Base-by-base conservation (phyloP, 176 grass and related monocot species). In the Ensete ventricosum region DNA sequence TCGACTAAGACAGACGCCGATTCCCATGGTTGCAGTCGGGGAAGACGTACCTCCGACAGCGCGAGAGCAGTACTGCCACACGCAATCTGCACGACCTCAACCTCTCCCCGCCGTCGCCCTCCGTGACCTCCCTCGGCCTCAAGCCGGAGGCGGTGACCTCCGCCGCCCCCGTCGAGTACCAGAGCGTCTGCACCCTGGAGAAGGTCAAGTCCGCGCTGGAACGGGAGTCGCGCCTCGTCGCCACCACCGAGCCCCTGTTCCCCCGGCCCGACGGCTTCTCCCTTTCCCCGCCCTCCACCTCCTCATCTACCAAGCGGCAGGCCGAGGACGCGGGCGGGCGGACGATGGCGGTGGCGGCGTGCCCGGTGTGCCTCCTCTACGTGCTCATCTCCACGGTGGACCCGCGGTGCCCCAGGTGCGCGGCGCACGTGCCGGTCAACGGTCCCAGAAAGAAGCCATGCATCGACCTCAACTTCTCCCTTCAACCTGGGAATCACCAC, bases 151-250 rank as follows among this genome's bases (percentile, higher is more conserved):
- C 50, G n/a, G 12, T 19, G 50, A 27, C 64, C 64, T 66, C 10
- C 13, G 24, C 23, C 0, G 25, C 63, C 14, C 77, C 72, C 0
- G 63, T 71, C 16, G 86, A 84, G 75, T 92, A 92, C 85, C 87
- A 86, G 73, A 97, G 93, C 85, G 93, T 97, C 59, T 97, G 90
- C 80, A 93, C 90, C 14, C 86, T 93, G 77, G 90, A 93, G 82
- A 93, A 93, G 80, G 90, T 93, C 29, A 93, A 93, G 79, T 87
- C 84, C 7, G 90, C 90, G 1, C 75, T 93, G 69, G 87, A 84
- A 69, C 90, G 88, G 72, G 77, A 88, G 14, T 81, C 85, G 80
- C 86, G 20, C 90, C 79, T 73, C 43, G 27, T 49, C 29, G 27
- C 82, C 79, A 65, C 87, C 70, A 91, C 29, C 29, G 12, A 55